Evolutionary conservation across 768 basidiomycete genomes (phyloP), one percentile per base, ranked within the genome.

Genomic region (Holtermanniella nyarrowii): DNA sequence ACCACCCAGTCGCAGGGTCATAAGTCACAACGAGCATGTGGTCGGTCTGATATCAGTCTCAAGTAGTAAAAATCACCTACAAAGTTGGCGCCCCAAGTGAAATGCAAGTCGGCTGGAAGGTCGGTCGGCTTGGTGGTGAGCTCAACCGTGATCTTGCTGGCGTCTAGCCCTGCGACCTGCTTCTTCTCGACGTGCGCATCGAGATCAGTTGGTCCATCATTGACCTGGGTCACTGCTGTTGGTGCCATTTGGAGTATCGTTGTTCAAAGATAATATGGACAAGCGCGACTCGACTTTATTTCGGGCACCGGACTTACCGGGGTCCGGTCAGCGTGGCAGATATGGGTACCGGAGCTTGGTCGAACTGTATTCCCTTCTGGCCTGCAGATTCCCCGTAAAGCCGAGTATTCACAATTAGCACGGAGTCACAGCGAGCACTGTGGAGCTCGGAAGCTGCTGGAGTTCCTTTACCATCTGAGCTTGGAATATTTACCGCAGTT

Each of bases 81-180:
- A 22, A 59, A 59, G 16, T 55, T 43, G 13, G 58, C 54, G n/a
- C 58, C 58, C 54, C 54, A 59, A 10, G 46, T 42, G 39, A 60
- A 55, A 25, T 56, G 50, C 22, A 56, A 13, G 39, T 56, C 49
- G 46, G 50, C 52, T 2, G 58, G 52, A 11, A 59, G 42, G 20
- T 18, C 41, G 2, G 48, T 39, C 16, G 48, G 46, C 22, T 47
- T 54, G 11, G 39, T 18, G 23, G 49, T 53, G 16, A 47, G 45
- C 42, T 55, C 50, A 27, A 59, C 53, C 18, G 31, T 55, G 27
- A 59, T 41, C 49, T 51, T 53, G 27, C 54, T 53, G 14, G 58
- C 48, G 50, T 56, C 40, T 39, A 26, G 27, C 23, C 31, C 14
- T 5, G 16, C 21, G 21, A 21, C 18, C 24, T 22, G 26, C 26